Evolutionary conservation across 2,329 filamentous ascomycete genomes (phyloP), one percentile per base, ranked within the genome.

Genomic region (Onygena corvina): DNA sequence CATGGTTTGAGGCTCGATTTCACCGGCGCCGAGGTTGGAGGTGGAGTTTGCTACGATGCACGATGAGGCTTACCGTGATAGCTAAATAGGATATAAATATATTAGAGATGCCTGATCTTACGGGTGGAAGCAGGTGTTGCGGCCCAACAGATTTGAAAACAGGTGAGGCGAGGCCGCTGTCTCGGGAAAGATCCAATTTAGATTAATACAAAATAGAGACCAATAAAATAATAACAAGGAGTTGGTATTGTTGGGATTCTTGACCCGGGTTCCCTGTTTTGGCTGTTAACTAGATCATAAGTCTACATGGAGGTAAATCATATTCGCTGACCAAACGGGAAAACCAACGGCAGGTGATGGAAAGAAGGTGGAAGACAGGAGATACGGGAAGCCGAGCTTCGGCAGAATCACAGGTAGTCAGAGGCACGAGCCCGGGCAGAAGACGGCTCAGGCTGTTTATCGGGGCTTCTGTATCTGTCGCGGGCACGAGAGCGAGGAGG

Each of bases 381-480:
- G 38, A n/a, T 42, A 42, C 38, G 27, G 21, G 11, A 14, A 42
- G n/a, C 2, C 12, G 23, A 4, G 14, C 27, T 14, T 42, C 38
- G 11, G 4, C 18, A 1, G 30, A 30, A 11, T 21, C 33, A 46
- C 30, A 56, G 47, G 14, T 54, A 58, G 47, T 58, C 52, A 36
- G 52, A 45, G 20, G 52, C 53, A 14, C 47, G 49, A 25, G 46
- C 54, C 31, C 55, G 52, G 21, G 50, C 52, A 31, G 51, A 48
- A 14, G 54, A 52, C 33, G 52, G 52, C 34, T 52, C 56, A 12
- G 60, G 59, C 20, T 48, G 52, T 29, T 56, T 57, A 47, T 55
- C 54, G 18, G 53, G 53, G 47, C 50, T 51, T 7, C 50, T 40
- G 9, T 48, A 38, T 46, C 48, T 46, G 44, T 38, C 36, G 18